These are phyloP conservation scores for Tillandsia fasciculata DNA, from an alignment of 176 grass and related monocot species.

Conservation along the genomic window DNA sequence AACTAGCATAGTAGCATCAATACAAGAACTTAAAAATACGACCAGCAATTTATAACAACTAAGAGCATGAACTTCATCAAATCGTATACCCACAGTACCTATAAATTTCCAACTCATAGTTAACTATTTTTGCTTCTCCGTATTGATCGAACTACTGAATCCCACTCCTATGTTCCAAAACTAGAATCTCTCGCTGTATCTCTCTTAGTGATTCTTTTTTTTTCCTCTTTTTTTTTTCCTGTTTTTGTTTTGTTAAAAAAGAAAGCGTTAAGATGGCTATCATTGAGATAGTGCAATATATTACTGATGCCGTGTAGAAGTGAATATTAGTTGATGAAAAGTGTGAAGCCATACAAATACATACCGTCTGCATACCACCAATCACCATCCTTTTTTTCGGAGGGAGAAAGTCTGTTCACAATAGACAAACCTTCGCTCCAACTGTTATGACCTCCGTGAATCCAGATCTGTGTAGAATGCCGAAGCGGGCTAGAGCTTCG, in stretches of 20 bases:
- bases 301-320: background rate
- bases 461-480: slow-evolving; percentile 67
- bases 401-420: slow-evolving; percentile 37
- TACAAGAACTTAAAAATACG: too few species aligned
- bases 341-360: slow-evolving; percentile 6
- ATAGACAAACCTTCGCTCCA: slow-evolving; percentile 78
- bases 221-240: too few species aligned
- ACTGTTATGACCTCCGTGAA: slow-evolving; percentile 85
- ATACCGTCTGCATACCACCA: slow-evolving; percentile 81
- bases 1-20: too few species aligned
- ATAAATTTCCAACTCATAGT: background rate
- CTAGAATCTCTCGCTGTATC: background rate
- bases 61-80: background rate
- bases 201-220: too few species aligned
- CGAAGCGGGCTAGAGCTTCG: slow-evolving; percentile 54
- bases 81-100: background rate
- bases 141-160: background rate
- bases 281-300: background rate
- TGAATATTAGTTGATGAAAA: slow-evolving; percentile 9
- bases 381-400: slow-evolving; percentile 59
- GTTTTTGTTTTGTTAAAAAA: too few species aligned
- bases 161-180: background rate
- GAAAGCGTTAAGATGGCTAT: background rate
- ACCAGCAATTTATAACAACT: too few species aligned
- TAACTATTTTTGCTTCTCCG: background rate